phyloP scores from a whole-genome alignment of 352 stramenopile species.

The Ophiocytium majus region DNA sequence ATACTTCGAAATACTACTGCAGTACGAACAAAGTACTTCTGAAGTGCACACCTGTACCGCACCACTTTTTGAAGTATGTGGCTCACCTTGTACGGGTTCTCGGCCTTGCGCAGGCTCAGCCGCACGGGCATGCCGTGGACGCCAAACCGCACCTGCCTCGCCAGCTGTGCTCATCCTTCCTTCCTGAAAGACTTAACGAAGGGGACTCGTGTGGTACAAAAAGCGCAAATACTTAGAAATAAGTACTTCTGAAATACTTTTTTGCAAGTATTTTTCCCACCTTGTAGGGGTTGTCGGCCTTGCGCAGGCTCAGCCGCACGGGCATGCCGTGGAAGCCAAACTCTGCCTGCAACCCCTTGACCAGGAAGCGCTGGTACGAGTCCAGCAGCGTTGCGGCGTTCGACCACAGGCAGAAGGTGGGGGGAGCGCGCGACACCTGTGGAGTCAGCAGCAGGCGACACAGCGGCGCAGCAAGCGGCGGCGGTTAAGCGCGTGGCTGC shows the following conservation, averaged over 20 bases:
- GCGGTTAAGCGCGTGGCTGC: too few relatives aligned
- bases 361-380: conserved; percentile 42
- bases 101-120: conserved; percentile 34
- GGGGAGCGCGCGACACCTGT: conserved; percentile 34
- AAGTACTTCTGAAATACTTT: neutral
- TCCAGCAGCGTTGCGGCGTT: conserved; percentile 36
- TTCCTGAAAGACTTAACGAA: neutral
- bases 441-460: too few relatives aligned
- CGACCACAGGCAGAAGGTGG: conserved; percentile 44
- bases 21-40: neutral
- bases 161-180: neutral
- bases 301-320: conserved; percentile 39
- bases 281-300: conserved; percentile 48
- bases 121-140: neutral
- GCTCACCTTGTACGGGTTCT: conserved; percentile 38
- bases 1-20: neutral
- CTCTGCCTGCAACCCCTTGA: conserved; percentile 50
- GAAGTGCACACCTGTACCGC: neutral
- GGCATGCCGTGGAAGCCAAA: conserved; percentile 53
- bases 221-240: neutral
- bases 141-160: neutral
- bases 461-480: too few relatives aligned
- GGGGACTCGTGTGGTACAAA: neutral
- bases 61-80: neutral
- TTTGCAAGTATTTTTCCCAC: neutral